A percentile compares a stretch with the other conserved stretches of the same genome.
Conservation (phyloP, 2,329 filamentous ascomycete genomes). For the Colletotrichum neosansevieriae region DNA sequence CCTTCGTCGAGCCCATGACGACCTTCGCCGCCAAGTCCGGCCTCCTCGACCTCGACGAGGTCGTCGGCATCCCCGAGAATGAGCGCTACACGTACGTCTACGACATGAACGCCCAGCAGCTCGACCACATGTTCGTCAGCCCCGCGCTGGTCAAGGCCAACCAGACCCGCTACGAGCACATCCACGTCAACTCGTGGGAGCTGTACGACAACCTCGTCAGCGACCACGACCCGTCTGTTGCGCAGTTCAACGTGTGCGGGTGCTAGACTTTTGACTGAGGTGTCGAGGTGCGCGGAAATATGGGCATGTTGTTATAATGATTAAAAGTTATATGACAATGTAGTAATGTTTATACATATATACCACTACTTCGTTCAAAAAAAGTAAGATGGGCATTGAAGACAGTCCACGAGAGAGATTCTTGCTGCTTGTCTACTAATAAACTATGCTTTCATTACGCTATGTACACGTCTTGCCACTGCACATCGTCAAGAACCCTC, state of each 20-base stretch:
- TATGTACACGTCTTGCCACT: no score
- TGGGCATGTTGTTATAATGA: background rate
- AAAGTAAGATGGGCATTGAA: no score
- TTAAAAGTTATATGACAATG: background rate
- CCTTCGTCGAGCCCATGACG: conserved; percentile 70
- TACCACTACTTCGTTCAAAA: no score
- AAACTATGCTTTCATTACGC: no score
- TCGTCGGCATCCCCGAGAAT: conserved; percentile 59
- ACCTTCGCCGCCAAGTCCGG: conserved; percentile 66
- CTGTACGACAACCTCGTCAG: conserved; percentile 66
- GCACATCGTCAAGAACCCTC: no score
- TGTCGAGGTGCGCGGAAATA: no score
- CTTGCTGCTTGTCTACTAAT: no score
- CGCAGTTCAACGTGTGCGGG: conserved; percentile 70
- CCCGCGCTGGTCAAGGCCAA: conserved; percentile 57
- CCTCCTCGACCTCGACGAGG: conserved; percentile 72
- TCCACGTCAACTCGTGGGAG: conserved; percentile 80
- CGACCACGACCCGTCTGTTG: conserved; percentile 79
- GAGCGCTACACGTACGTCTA: conserved; percentile 80
- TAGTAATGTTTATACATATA: background rate
- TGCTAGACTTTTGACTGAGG: conserved; percentile 37
- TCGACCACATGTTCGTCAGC: conserved; percentile 79
- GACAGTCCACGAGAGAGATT: no score
- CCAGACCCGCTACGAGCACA: conserved; percentile 68
- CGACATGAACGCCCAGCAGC: conserved; percentile 76